A percentile compares a stretch with the other conserved stretches of the same genome.
Evolutionary conservation across 2,329 filamentous ascomycete genomes (phyloP).

Genomic region (Epichloe bromicola): DNA sequence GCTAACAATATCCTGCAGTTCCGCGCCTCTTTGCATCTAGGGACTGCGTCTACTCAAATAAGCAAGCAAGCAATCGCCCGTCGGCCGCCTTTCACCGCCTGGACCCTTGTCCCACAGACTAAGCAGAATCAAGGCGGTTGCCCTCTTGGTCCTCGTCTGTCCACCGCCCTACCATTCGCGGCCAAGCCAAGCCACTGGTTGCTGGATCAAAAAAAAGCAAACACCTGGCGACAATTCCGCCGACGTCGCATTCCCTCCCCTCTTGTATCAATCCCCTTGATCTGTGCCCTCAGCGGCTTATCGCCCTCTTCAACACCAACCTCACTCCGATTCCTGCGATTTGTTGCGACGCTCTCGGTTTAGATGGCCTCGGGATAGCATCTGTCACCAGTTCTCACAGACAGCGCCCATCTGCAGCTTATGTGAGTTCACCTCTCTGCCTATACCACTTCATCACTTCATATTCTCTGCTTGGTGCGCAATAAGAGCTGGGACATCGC

Average conservation of each 20-base stretch:
- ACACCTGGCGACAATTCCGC: constrained; percentile 6
- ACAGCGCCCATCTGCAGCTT: not conserved
- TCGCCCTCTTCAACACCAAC: not conserved
- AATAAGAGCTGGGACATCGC: not conserved
- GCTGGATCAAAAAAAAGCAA: constrained; percentile 2
- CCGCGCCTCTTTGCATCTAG: not conserved
- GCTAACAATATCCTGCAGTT: constrained; percentile 2
- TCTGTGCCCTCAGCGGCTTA: not conserved
- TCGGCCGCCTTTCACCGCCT: constrained; percentile 11
- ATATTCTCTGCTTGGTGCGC: not conserved
- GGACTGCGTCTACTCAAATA: not conserved
- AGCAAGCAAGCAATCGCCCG: not conserved
- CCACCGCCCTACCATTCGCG: not conserved
- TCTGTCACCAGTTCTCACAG: not conserved
- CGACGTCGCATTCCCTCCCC: constrained; percentile 7
- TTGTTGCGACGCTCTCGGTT: not conserved
- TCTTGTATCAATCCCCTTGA: not conserved
- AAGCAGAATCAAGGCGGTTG: not conserved
- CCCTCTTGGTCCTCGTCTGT: not conserved
- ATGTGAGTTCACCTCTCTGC: not conserved
- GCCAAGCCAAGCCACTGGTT: not conserved
- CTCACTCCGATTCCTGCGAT: not conserved
- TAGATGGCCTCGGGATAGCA: constrained; percentile 4
- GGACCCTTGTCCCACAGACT: constrained; percentile 5
- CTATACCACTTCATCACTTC: not conserved